Evolutionary conservation across 768 basidiomycete genomes (phyloP), one percentile per base, ranked within the genome.

Genomic region (Gloeostereum incarnatum): DNA sequence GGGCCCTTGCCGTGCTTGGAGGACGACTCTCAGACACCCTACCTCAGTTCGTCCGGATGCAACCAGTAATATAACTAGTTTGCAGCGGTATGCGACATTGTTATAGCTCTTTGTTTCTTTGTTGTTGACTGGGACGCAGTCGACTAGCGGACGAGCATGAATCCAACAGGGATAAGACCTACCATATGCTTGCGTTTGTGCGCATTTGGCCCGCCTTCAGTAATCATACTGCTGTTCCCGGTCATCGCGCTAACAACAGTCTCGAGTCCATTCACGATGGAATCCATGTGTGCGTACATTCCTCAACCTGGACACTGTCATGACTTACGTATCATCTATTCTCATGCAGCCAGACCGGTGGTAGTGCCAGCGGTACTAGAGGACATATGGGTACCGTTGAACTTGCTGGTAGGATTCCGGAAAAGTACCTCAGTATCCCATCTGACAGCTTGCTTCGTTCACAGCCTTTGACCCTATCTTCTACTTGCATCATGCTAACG

Each of bases 401-500:
- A 25, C 55, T 62, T 14, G 67, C 68, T 16, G 66, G 67, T 66
- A 22, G 36, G 56, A 40, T 7, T 18, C 13, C 4, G 10, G 16
- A n/a, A n/a, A 35, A 19, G 16, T 38, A 10, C 16, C 19, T 6
- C 29, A 31, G 26, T 27, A 30, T 22, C 22, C 30, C 31, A 22
- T n/a, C 14, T 10, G 9, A 7, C 20, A 22, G 29, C 44, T 24
- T 25, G 31, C n/a, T 26, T 13, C 16, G 9, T 18, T 29, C 26
- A 14, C 26, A 66, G 70, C 56, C 0, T 69, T 71, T 41, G 73
- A 74, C 45, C 69, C 70, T 0, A 63, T 71, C 43, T 73, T 75
- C 57, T 73, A 59, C 52, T 46, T 74, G 41, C 73, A 74, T 44
- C 73, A 75, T 45, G 42, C 49, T 41, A 70, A 75, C 32, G 69